Conservation (phyloP, 805 yeast species). For the Candida suzukii region DNA sequence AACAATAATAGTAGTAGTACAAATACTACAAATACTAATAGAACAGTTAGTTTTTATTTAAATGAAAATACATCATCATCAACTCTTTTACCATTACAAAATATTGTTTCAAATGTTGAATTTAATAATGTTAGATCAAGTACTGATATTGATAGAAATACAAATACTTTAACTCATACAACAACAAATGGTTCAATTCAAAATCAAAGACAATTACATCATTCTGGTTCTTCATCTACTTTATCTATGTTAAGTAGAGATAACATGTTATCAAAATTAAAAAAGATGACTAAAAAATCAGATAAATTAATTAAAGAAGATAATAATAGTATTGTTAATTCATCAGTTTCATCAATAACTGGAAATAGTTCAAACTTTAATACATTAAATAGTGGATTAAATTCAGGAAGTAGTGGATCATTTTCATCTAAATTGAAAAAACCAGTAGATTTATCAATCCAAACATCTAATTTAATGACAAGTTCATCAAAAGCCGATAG, state of each 20-base stretch:
- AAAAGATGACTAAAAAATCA: constrained; percentile 15
- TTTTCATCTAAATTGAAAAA: constrained; percentile 18
- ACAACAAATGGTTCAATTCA: not conserved
- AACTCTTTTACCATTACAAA: constrained; percentile 14
- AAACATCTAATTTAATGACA: constrained; percentile 17
- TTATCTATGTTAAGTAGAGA: constrained; percentile 14
- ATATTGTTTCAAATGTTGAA: constrained; percentile 24
- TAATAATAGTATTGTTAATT: too few species aligned
- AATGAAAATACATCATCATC: constrained; percentile 10
- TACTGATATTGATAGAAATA: constrained; percentile 3
- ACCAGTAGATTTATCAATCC: constrained; percentile 21
- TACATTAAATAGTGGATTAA: too few species aligned
- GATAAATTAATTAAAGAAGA: constrained; percentile 13
- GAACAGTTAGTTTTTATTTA: constrained; percentile 1
- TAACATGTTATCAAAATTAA: constrained; percentile 15
- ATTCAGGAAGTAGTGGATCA: too few species aligned
- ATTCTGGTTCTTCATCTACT: constrained; percentile 15
- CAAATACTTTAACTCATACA: not conserved
- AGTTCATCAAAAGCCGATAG: constrained; percentile 15
- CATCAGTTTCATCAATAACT: not conserved
- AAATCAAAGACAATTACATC: constrained; percentile 6
- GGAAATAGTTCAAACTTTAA: not conserved
- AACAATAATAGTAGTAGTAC: not conserved
- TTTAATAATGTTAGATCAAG: constrained; percentile 24
- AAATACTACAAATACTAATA: not conserved